Evolutionary conservation across 73 alveolate species (phyloP).

Genomic region (Blepharisma stoltei): DNA sequence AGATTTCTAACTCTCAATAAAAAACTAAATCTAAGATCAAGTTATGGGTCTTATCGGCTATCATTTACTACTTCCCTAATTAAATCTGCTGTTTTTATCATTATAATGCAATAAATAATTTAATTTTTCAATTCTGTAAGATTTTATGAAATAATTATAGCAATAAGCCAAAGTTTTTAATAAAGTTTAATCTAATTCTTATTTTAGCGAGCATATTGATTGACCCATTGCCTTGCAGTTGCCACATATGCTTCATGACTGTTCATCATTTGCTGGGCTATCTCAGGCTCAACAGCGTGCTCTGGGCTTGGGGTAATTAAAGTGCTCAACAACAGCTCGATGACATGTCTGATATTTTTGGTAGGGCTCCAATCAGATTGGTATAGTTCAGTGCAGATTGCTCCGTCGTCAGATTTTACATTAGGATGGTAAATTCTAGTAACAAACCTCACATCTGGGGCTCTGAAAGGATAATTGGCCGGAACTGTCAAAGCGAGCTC

Average conservation of each 20-base stretch:
- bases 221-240: too few relatives aligned
- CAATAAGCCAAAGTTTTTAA: too few relatives aligned
- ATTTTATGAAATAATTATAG: too few relatives aligned
- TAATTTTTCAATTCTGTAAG: too few relatives aligned
- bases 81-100: too few relatives aligned
- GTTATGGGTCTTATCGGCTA: too few relatives aligned
- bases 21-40: too few relatives aligned
- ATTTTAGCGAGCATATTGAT: too few relatives aligned
- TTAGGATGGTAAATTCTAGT: conserved; percentile 56
- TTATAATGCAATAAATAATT: too few relatives aligned
- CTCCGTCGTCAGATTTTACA: conserved; percentile 37
- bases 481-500: conserved; percentile 40
- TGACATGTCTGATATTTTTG: conserved; percentile 35
- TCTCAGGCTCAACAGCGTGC: conserved; percentile 46
- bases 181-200: too few relatives aligned
- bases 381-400: conserved; percentile 41
- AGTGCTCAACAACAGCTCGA: conserved; percentile 42
- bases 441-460: conserved; percentile 45
- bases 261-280: conserved; percentile 40
- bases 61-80: too few relatives aligned
- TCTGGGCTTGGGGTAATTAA: conserved; percentile 43
- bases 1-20: too few relatives aligned
- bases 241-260: conserved; percentile 14
- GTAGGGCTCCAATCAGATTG: conserved; percentile 53
- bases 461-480: conserved; percentile 61